phyloP scores from a whole-genome alignment of 495 filamentous ascomycete species.

The Tuber brumale region DNA sequence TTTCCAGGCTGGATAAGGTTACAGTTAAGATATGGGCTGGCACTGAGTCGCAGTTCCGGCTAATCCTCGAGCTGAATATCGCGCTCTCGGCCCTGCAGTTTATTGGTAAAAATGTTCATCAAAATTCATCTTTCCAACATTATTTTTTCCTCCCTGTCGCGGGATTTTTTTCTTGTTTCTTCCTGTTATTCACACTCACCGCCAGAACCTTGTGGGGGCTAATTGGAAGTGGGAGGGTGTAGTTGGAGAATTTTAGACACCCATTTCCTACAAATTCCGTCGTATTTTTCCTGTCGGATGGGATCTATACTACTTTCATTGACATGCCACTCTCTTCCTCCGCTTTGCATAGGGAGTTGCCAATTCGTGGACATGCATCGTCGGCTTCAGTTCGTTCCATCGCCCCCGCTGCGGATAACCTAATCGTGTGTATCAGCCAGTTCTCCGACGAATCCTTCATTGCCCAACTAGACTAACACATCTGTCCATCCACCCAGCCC shows the following conservation, averaged over 20 bases:
- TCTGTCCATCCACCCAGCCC: constrained; percentile 43
- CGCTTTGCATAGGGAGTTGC: constrained; percentile 44
- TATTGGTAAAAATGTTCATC: constrained; percentile 59
- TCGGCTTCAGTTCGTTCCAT: constrained; percentile 37
- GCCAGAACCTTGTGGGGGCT: neutral
- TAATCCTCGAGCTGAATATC: constrained; percentile 66
- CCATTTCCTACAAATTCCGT: constrained; percentile 79
- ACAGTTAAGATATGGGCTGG: constrained; percentile 74
- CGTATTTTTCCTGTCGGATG: constrained; percentile 80
- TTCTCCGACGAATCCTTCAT: constrained; percentile 15
- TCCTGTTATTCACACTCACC: neutral
- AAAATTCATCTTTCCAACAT: neutral
- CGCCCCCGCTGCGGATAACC: constrained; percentile 13
- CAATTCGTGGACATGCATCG: constrained; percentile 25
- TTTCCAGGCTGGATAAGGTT: constrained; percentile 59
- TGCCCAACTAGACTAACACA: constrained; percentile 46
- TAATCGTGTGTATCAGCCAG: constrained; percentile 21
- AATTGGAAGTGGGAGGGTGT: constrained; percentile 14
- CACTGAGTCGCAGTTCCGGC: constrained; percentile 53
- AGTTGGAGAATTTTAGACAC: constrained; percentile 63
- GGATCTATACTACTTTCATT: constrained; percentile 71
- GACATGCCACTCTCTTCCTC: constrained; percentile 48
- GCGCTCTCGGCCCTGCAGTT: constrained; percentile 68
- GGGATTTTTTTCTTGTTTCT: neutral
- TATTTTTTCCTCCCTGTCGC: neutral